These are phyloP conservation scores for Saprolegnia parasitica DNA, from an alignment of 352 stramenopile species.

Conservation along the genomic window DNA sequence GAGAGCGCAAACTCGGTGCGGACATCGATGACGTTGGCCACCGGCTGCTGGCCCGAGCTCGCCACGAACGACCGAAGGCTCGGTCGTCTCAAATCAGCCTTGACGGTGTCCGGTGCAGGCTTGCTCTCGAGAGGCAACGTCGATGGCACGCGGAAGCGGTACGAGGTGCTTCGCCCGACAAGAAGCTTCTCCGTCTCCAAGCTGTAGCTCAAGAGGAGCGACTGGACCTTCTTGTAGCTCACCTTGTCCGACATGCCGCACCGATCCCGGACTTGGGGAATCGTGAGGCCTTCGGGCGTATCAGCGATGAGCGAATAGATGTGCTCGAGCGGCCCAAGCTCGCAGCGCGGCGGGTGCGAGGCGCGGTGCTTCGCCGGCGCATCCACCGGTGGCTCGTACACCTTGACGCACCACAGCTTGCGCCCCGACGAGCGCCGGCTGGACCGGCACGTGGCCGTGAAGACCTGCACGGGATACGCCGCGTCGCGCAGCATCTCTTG, in stretches of 20 bases:
- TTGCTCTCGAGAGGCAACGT: neutral
- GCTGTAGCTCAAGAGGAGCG: constrained; percentile 7
- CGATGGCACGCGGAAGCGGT: constrained; percentile 66
- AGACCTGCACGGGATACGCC: constrained; percentile 65
- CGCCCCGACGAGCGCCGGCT: constrained; percentile 44
- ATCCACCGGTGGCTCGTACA: constrained; percentile 24
- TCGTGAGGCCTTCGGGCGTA: constrained; percentile 47
- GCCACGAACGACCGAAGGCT: neutral
- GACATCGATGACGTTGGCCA: constrained; percentile 7
- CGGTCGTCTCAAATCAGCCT: neutral
- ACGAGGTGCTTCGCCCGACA: constrained; percentile 75
- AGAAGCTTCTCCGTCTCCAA: constrained; percentile 3
- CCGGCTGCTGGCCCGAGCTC: neutral
- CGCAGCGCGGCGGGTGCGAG: neutral
- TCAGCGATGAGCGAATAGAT: constrained; percentile 6
- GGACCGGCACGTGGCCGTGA: constrained; percentile 59
- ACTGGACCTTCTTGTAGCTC: constrained; percentile 25
- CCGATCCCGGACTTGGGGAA: constrained; percentile 72
- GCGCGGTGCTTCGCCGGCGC: neutral
- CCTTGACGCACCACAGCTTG: constrained; percentile 74
- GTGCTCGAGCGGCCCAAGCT: constrained; percentile 2
- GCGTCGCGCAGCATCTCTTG: constrained; percentile 57
- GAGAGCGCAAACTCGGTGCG: neutral
- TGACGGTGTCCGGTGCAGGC: neutral
- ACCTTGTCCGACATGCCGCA: constrained; percentile 48